Base-by-base conservation (phyloP, 2,329 filamentous ascomycete genomes). In the Fusarium palustre region DNA sequence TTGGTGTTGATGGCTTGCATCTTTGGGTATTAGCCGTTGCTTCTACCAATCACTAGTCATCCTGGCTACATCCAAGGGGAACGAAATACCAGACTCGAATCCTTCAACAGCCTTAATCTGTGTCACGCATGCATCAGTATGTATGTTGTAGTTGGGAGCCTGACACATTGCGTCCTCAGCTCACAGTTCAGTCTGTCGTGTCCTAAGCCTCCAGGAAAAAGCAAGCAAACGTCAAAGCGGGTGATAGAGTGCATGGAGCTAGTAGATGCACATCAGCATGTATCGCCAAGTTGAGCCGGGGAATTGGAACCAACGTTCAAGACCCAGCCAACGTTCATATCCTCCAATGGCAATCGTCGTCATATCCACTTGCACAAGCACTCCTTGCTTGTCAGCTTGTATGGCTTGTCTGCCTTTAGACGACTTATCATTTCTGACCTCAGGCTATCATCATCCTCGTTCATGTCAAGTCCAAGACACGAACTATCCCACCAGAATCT, bases 151-250 rank as follows among this genome's bases (percentile, higher is more conserved):
- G 43, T 30, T 38, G 25, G 13, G n/a, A 53, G 48, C 41, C 52
- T 55, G 46, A 30, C 38, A 57, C 55, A 39, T 34, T 50, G n/a
- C 18, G 18, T 50, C 11, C 58, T 58, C 61, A 66, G 49, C 68
- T 71, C 57, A 45, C 25, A 49, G 45, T 47, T 71, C 65, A 64
- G 61, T 66, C 68, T 62, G 47, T 57, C 49, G 36, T 56, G 42
- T 59, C 53, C 33, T 24, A 55, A 54, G 56, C 42, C 55, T 43
- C 33, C 47, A 33, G 28, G 45, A 43, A 52, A 69, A 66, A 63
- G 68, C 56, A 71, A 66, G 34, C 56, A 56, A 25, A 54, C 31
- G 68, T 69, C 64, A 60, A 69, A 68, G 68, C 64, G 68, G 48
- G 41, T 65, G 50, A 54, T 58, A 36, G 39, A 43, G 52, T 50